Conservation (phyloP, 2,329 filamentous ascomycete genomes). For the Venturia oleaginea region DNA sequence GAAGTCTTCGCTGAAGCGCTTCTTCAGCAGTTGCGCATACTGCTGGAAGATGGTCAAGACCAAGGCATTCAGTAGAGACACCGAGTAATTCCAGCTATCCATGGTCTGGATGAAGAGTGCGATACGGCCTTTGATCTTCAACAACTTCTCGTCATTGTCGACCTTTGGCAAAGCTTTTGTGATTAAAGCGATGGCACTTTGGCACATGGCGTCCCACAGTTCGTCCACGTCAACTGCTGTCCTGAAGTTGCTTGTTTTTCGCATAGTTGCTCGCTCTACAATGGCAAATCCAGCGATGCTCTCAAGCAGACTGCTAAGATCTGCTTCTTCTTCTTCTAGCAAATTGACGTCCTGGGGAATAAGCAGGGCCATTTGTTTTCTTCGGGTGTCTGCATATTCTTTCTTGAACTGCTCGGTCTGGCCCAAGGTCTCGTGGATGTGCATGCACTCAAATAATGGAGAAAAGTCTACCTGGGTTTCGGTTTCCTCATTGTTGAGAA, state of each 20-base stretch:
- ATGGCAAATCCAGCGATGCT: constrained; percentile 95
- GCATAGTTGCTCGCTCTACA: constrained; percentile 89
- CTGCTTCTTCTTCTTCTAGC: constrained; percentile 71
- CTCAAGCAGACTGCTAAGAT: constrained; percentile 83
- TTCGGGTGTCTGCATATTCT: constrained; percentile 85
- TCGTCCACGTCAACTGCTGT: constrained; percentile 85
- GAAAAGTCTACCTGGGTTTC: constrained; percentile 92
- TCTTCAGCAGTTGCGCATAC: constrained; percentile 85
- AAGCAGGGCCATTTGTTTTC: constrained; percentile 84
- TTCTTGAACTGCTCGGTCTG: constrained; percentile 83
- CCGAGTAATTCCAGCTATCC: constrained; percentile 90
- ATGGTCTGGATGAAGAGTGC: constrained; percentile 96
- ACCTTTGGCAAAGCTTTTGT: constrained; percentile 68
- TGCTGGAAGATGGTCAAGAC: constrained; percentile 86
- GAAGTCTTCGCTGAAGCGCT: constrained; percentile 89
- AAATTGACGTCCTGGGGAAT: constrained; percentile 69
- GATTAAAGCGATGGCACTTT: constrained; percentile 73
- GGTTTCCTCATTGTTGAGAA: constrained; percentile 73
- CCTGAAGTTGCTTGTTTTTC: constrained; percentile 71
- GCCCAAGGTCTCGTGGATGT: constrained; percentile 91
- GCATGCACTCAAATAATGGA: constrained; percentile 85
- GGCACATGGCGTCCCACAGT: constrained; percentile 97
- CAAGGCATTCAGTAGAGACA: constrained; percentile 71
- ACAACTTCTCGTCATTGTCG: constrained; percentile 76
- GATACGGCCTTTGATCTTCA: constrained; percentile 92